Evolutionary conservation across 202 grass and related monocot genomes (phyloP), one percentile per base, ranked within the genome.

Genomic region (Zizania palustris): DNA sequence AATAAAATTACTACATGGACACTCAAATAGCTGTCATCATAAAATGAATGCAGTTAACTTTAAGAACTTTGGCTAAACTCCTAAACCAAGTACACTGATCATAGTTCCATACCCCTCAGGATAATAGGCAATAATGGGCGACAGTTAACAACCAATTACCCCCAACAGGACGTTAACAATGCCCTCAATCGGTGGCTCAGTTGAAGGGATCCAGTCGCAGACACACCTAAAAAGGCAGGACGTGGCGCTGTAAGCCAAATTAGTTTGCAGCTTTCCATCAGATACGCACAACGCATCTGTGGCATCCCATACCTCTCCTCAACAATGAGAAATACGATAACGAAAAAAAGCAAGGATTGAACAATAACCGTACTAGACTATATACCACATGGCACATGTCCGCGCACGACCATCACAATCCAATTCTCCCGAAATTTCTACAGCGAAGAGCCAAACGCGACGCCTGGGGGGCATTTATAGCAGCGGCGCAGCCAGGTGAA

Each of bases 121-220:
- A 45, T 34, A 73, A 42, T 22, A 63, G 12, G 10, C 60, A 39
- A 45, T 34, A 73, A 42, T 22, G 64, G 12, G 10, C 60, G 65
- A 56, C 46, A 44, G 60, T 15, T 10, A 65, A 54, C 2, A 49
- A 69, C 45, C 11, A 4, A 42, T 35, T 7, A 54, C 0, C 38
- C 21, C n/a, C 57, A 40, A 43, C 43, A 71, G 33, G 7, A 60
- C 59, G 43, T 60, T 45, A 39, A 63, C 20, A 81, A 13, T 14
- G 12, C 22, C 15, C 16, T 66, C 16, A 11, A 4, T 13, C 45
- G 13, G 14, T 72, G 11, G 37, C 22, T 39, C 49, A 19, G 6
- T 18, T 80, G 45, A 7, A 75, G 0, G 15, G 12, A 21, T 54
- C 16, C 6, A 68, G 45, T 69, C 9, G n/a, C 4, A 41, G 28